A percentile compares a stretch with the other conserved stretches of the same genome.
phyloP scores from a whole-genome alignment of 2,329 filamentous ascomycete genomes.

The Endocalyx cinctus region DNA sequence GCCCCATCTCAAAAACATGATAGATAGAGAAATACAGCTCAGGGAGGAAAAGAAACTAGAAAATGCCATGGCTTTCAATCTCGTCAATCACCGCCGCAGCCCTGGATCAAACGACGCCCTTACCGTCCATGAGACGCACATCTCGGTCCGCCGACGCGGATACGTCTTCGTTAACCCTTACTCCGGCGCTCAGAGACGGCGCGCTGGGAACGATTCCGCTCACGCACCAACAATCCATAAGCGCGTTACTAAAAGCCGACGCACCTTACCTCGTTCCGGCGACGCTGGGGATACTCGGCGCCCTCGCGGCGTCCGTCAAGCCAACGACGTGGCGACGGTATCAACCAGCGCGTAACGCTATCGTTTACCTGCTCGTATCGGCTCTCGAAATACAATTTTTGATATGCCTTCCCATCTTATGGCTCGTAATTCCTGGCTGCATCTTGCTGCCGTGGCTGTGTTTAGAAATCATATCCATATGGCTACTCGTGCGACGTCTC shows the following conservation, averaged over 20 bases:
- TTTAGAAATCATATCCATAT: constrained; percentile 10
- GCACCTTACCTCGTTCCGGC: constrained; percentile 9
- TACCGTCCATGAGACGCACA: no score
- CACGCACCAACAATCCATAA: constrained; percentile 13
- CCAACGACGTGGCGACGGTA: constrained; percentile 5
- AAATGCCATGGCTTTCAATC: no score
- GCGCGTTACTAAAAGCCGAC: constrained; percentile 14
- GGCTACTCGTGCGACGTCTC: constrained; percentile 11
- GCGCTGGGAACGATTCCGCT: constrained; percentile 16
- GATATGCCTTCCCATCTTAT: constrained; percentile 10
- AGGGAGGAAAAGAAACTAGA: no score
- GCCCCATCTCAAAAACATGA: no score
- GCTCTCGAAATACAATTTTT: constrained; percentile 14
- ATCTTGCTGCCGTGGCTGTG: constrained; percentile 11
- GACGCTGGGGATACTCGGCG: constrained; percentile 10
- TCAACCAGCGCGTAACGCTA: constrained; percentile 3
- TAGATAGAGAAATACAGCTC: no score
- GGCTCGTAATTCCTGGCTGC: constrained; percentile 16
- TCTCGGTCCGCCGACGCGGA: no score
- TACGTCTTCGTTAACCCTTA: no score
- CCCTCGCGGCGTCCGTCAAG: constrained; percentile 6
- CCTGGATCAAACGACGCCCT: no score
- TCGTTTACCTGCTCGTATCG: constrained; percentile 13
- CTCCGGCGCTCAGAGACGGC: constrained; percentile 14
- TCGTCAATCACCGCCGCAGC: no score